These are phyloP conservation scores for Hypoxylon sp. DNA, from an alignment of 2,329 filamentous ascomycete genomes.

Conservation along the genomic window DNA sequence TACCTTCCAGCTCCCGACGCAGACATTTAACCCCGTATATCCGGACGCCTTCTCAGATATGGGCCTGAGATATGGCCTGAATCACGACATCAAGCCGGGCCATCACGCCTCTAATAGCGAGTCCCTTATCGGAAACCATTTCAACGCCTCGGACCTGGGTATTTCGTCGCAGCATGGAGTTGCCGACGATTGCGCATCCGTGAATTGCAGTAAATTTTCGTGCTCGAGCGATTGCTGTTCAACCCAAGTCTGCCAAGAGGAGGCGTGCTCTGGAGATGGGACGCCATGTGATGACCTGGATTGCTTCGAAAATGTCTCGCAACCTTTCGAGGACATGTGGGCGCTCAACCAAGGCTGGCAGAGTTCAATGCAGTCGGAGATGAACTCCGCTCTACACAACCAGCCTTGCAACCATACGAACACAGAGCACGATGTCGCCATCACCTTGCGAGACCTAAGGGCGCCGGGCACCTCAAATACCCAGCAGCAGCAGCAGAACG, in stretches of 20 bases:
- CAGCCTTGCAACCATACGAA: slow-evolving; percentile 36
- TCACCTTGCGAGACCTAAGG: slow-evolving; percentile 47
- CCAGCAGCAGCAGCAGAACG: slow-evolving; percentile 24
- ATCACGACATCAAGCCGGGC: slow-evolving; percentile 15
- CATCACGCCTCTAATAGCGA: slow-evolving; percentile 32
- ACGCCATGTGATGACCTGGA: slow-evolving; percentile 47
- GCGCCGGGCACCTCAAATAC: slow-evolving; percentile 38
- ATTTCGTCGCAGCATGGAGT: slow-evolving; percentile 20
- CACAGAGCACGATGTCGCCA: slow-evolving; percentile 50
- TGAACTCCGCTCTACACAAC: slow-evolving; percentile 22
- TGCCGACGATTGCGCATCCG: slow-evolving; percentile 43
- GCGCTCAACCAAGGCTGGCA: slow-evolving; percentile 36
- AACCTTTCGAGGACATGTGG: slow-evolving; percentile 36
- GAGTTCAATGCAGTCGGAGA: slow-evolving; percentile 21
- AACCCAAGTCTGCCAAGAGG: slow-evolving; percentile 47
- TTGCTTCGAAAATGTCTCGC: slow-evolving; percentile 43
- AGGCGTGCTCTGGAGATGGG: slow-evolving; percentile 46
- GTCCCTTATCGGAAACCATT: slow-evolving; percentile 32
- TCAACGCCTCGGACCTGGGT: slow-evolving; percentile 39
- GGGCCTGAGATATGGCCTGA: slow-evolving; percentile 22
- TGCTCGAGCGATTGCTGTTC: slow-evolving; percentile 46
- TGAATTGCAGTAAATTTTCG: slow-evolving; percentile 45
- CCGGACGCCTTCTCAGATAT: slow-evolving; percentile 27
- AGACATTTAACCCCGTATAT: slow-evolving; percentile 17
- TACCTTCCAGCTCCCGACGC: slow-evolving; percentile 20